These are phyloP conservation scores for Sinapis alba DNA, from an alignment of 441 rosid genomes.

Conservation along the genomic window DNA sequence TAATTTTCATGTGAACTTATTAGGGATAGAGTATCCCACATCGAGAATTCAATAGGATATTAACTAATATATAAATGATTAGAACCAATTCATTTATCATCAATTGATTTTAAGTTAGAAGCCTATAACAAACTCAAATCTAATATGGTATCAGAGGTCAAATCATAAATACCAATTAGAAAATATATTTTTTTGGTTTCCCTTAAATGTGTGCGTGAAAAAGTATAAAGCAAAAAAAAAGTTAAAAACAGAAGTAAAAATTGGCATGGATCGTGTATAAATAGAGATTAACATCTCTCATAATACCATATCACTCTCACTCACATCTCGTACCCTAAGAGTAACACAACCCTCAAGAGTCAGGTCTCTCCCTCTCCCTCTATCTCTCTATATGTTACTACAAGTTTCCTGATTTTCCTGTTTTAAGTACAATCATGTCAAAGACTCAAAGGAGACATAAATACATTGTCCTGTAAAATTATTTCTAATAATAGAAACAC, in stretches of 20 bases:
- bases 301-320: neutral
- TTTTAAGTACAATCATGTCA: neutral
- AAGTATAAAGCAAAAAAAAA: neutral
- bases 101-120: too few species aligned
- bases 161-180: too few species aligned
- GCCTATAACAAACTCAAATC: too few species aligned
- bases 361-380: neutral
- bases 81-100: too few species aligned
- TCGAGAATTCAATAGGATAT: too few species aligned
- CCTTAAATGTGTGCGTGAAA: neutral
- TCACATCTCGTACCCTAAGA: neutral
- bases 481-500: neutral
- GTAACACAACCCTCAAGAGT: neutral
- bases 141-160: too few species aligned
- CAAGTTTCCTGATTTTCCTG: neutral
- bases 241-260: neutral
- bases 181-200: neutral
- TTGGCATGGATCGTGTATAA: neutral
- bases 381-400: neutral
- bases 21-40: too few species aligned
- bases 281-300: neutral
- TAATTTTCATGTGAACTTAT: neutral
- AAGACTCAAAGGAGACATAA: neutral
- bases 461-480: neutral
- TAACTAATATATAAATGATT: too few species aligned